Evolutionary conservation across 331 rosid genomes (phyloP), one percentile per base, ranked within the genome.

Genomic region (Arachis monticola): DNA sequence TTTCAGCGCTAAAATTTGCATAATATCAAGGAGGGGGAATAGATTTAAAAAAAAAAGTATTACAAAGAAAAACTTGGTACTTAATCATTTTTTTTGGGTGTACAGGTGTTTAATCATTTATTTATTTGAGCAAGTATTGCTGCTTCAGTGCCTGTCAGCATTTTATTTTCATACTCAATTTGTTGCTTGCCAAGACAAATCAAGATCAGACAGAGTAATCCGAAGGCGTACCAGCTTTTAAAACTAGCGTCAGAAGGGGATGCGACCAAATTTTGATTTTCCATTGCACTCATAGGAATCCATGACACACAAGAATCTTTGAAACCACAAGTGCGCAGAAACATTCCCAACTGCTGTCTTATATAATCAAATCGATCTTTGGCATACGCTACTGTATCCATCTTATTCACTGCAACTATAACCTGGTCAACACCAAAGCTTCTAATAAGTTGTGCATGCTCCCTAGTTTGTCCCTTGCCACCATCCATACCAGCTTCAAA

Each of bases 381-480:
- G 72, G 97, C 88, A 79, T 87, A 95, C 44, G 67, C 90, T 64
- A 95, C 90, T 13, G n/a, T 85, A 90, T 95, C 99, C 97, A 95
- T 88, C 87, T 95, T 95, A 83, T 95, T 95, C 48, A 95, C 80
- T 3, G 91, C 99, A 81, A 95, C 92, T 80, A 92, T 86, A 67
- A 95, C 72, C 81, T 89, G 97, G 72, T 92, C 99, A 67, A 95
- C 99, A 67, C 99, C 99, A 83, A 95, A 95, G 72, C 99, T 95
- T 85, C 99, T 90, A 60, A 95, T 87, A 22, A 95, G 95, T 67
- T 92, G 97, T 48, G 93, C 97, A 70, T 95, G 99, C 81, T 95
- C 99, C 85, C 81, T 87, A 64, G 99, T 95, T 80, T 90, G 97
- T 57, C 99, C 99, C 86, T 92, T 92, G 79, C 79, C 60, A 68